Conservation (phyloP, 805 yeast species). For the Wickerhamiella nectarea region DNA sequence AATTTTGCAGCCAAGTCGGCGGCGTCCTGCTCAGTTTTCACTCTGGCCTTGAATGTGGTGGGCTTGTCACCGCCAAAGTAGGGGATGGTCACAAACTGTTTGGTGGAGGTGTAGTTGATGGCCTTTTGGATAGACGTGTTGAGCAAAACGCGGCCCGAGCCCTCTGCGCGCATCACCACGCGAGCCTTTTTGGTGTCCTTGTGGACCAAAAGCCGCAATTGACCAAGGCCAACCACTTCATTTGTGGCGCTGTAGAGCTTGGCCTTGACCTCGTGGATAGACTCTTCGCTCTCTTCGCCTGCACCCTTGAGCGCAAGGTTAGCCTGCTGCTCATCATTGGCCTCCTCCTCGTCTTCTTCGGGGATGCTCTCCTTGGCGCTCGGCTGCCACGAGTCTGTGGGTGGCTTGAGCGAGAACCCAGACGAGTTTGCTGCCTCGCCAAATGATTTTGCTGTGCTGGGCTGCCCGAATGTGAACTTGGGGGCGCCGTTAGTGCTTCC, state of each 20-base stretch:
- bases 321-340: slow-evolving; percentile 22
- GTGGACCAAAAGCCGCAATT: slow-evolving; percentile 55
- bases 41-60: slow-evolving; percentile 56
- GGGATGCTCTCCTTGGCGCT: slow-evolving; percentile 11
- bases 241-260: slow-evolving; percentile 46
- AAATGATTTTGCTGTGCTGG: neutral
- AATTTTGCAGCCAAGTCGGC: slow-evolving; percentile 14
- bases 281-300: slow-evolving; percentile 76
- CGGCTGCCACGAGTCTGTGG: slow-evolving; percentile 15
- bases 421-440: slow-evolving; percentile 9
- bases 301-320: slow-evolving; percentile 43
- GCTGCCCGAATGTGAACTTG: slow-evolving; percentile 13
- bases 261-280: slow-evolving; percentile 49
- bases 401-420: slow-evolving; percentile 11
- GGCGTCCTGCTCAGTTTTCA: slow-evolving; percentile 46
- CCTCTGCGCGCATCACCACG: slow-evolving; percentile 74
- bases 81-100: slow-evolving; percentile 56
- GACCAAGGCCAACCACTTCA: slow-evolving; percentile 55
- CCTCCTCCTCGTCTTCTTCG: slow-evolving; percentile 32
- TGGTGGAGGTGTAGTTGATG: slow-evolving; percentile 45
- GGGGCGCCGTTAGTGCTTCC: no score
- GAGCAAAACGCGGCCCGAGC: slow-evolving; percentile 63
- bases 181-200: slow-evolving; percentile 50
- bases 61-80: slow-evolving; percentile 43
- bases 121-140: slow-evolving; percentile 49